A percentile compares a stretch with the other conserved stretches of the same genome.
phyloP scores from a whole-genome alignment of 2,329 filamentous ascomycete species.

The Stagonosporopsis rhizophila region DNA sequence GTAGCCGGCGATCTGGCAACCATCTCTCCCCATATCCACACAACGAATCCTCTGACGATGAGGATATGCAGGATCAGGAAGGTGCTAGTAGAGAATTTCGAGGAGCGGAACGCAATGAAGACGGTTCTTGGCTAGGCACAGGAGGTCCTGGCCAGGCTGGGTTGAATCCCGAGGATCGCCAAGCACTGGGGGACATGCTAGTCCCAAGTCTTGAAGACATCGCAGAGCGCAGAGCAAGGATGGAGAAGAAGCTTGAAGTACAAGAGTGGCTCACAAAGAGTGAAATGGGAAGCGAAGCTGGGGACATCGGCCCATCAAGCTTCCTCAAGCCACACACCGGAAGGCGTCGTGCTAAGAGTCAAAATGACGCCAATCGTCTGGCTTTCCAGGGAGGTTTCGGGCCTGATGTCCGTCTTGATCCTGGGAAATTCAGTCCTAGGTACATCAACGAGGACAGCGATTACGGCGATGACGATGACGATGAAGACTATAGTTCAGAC shows the following conservation, averaged over 20 bases:
- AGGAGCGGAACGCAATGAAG: constrained; percentile 47
- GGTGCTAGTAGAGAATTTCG: constrained; percentile 41
- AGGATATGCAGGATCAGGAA: constrained; percentile 32
- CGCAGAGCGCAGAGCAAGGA: constrained; percentile 54
- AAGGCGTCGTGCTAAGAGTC: constrained; percentile 58
- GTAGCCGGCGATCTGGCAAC: constrained; percentile 44
- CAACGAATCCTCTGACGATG: constrained; percentile 45
- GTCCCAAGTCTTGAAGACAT: constrained; percentile 61
- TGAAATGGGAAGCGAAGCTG: constrained; percentile 57
- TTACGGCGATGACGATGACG: constrained; percentile 46
- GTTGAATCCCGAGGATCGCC: constrained; percentile 56
- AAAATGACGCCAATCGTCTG: constrained; percentile 47
- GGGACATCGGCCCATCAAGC: constrained; percentile 44
- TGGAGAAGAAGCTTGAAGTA: constrained; percentile 62
- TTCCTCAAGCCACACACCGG: constrained; percentile 38
- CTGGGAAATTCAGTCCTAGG: constrained; percentile 48
- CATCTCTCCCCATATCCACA: constrained; percentile 49
- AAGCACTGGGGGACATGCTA: constrained; percentile 49
- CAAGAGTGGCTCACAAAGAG: constrained; percentile 59
- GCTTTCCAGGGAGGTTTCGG: constrained; percentile 33
- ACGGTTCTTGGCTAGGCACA: constrained; percentile 57
- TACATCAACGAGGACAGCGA: constrained; percentile 51
- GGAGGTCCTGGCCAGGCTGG: constrained; percentile 53
- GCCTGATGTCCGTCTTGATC: constrained; percentile 42
- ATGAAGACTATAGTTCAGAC: constrained; percentile 24